phyloP scores from a whole-genome alignment of 768 basidiomycete genomes.

The Phlebiopsis gigantea region DNA sequence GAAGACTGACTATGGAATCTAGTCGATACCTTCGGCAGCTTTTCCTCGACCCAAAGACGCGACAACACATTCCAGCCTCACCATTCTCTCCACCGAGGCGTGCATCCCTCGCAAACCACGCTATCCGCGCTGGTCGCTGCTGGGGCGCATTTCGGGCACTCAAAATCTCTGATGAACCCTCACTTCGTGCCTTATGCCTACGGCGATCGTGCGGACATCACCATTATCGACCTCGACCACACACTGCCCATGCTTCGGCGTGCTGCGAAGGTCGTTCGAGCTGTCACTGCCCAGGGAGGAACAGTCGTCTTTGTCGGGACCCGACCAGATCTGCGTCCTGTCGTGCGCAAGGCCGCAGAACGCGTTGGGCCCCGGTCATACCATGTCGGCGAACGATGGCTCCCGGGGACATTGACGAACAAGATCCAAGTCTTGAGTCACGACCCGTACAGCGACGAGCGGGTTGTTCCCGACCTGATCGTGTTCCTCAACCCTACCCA shows the following conservation, averaged over 20 bases:
- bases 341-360: conserved; percentile 74
- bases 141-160: conserved; percentile 92
- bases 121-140: conserved; percentile 88
- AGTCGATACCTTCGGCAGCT: conserved; percentile 60
- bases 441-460: conserved; percentile 44
- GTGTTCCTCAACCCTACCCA: conserved; percentile 87
- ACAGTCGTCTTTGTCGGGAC: conserved; percentile 89
- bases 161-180: conserved; percentile 77
- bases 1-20: conserved; percentile 8
- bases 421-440: conserved; percentile 66
- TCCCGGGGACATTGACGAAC: conserved; percentile 95
- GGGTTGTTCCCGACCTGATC: conserved; percentile 79
- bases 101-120: conserved; percentile 57
- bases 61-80: conserved; percentile 70
- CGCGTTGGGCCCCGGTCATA: conserved; percentile 71
- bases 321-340: conserved; percentile 66
- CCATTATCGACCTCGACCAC: conserved; percentile 92
- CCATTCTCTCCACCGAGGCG: conserved; percentile 60
- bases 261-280: conserved; percentile 82
- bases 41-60: conserved; percentile 74
- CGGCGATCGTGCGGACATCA: conserved; percentile 83
- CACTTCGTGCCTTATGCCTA: conserved; percentile 92
- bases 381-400: conserved; percentile 84
- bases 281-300: conserved; percentile 76
- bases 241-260: conserved; percentile 89